A percentile compares a stretch with the other conserved stretches of the same genome.
These are phyloP conservation scores for Cryptosporidium baileyi DNA, from an alignment of 169 alveolate genomes.

Conservation along the genomic window DNA sequence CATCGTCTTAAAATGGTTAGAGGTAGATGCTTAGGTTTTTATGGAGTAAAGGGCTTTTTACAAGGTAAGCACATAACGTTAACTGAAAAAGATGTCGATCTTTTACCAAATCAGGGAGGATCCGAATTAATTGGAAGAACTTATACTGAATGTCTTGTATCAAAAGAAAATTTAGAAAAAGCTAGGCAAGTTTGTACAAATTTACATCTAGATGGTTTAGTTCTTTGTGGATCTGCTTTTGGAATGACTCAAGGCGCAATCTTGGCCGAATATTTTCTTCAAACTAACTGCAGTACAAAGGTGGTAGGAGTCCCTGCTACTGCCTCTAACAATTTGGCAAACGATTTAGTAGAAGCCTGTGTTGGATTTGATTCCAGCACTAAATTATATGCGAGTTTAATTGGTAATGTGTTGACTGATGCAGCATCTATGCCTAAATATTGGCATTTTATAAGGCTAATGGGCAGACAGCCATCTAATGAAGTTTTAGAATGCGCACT, in stretches of 20 bases:
- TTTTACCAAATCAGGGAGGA: conserved; percentile 95
- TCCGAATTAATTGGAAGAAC: conserved; percentile 90
- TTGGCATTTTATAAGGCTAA: conserved; percentile 96
- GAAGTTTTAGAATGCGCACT: conserved; percentile 94
- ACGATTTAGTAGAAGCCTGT: conserved; percentile 89
- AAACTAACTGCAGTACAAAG: conserved; percentile 83
- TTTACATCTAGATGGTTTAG: conserved; percentile 91
- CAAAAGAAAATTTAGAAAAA: conserved; percentile 76
- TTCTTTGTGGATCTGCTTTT: conserved; percentile 94
- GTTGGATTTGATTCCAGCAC: conserved; percentile 98
- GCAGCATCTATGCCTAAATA: conserved; percentile 97
- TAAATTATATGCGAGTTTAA: conserved; percentile 92
- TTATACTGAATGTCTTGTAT: conserved; percentile 77
- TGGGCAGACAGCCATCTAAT: conserved; percentile 97
- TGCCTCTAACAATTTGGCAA: conserved; percentile 90
- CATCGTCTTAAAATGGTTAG: conserved; percentile 83
- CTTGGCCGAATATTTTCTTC: conserved; percentile 88
- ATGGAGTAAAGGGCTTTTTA: conserved; percentile 88
- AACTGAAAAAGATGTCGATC: conserved; percentile 86
- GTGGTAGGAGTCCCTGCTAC: conserved; percentile 96
- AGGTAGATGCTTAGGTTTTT: conserved; percentile 87
- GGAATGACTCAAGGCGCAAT: conserved; percentile 93
- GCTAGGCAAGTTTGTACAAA: conserved; percentile 75
- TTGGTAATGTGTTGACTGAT: conserved; percentile 97
- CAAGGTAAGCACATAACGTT: conserved; percentile 87